These are phyloP conservation scores for Mycena maculata DNA, from an alignment of 768 basidiomycete species.

Conservation along the genomic window DNA sequence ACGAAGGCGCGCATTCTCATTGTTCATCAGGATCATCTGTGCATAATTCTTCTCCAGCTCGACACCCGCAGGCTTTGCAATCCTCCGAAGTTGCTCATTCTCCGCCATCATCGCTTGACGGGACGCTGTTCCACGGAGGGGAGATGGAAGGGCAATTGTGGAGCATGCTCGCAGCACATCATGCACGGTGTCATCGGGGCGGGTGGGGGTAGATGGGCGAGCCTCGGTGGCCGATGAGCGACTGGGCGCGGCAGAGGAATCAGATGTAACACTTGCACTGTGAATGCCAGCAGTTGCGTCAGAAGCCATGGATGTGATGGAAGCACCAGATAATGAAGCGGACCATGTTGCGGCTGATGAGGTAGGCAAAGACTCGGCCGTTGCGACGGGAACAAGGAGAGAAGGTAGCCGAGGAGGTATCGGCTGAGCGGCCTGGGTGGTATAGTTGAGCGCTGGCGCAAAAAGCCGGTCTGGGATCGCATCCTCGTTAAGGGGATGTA, in stretches of 20 bases:
- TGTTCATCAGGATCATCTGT: conserved; percentile 1
- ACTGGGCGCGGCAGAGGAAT: no score
- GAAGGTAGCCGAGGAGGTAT: conserved; percentile 10
- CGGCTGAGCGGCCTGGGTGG: conserved; percentile 22
- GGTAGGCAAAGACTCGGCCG: no score
- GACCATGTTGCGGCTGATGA: no score
- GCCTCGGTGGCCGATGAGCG: no score
- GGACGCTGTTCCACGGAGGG: conserved; percentile 3
- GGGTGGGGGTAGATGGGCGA: not conserved
- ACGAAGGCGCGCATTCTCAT: conserved; percentile 13
- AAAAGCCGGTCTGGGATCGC: conserved; percentile 29
- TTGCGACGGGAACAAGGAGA: no score
- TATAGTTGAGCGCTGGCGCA: conserved; percentile 8
- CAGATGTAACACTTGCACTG: no score
- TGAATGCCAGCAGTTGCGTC: no score
- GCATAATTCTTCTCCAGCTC: conserved; percentile 11
- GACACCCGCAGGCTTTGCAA: conserved; percentile 1
- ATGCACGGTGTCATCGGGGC: not conserved
- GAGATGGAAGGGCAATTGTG: not conserved
- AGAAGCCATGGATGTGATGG: no score
- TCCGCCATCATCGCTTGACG: conserved; percentile 6
- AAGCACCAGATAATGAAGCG: no score
- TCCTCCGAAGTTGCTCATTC: conserved; percentile 7
- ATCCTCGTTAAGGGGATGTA: conserved; percentile 33
- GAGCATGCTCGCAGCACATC: not conserved